Percentiles rank a stretch among this genome's conserved stretches.
phyloP scores from a whole-genome alignment of 352 stramenopile species.

The Globisporangium okanoganense region DNA sequence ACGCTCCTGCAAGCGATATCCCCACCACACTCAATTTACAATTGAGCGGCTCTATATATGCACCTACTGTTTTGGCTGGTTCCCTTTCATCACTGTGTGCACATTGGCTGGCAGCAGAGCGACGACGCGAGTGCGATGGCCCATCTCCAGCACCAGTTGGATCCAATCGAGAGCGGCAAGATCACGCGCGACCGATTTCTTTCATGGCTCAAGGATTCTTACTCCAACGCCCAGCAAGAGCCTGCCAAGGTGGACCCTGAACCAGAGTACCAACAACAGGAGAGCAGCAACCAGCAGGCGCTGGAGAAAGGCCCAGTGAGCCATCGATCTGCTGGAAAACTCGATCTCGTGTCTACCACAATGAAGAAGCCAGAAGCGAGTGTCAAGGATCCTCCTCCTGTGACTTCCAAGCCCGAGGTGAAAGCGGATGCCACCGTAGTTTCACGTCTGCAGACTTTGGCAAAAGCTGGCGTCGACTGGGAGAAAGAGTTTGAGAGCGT shows the following conservation, averaged over 20 bases:
- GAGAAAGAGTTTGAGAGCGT: slow-evolving; percentile 5
- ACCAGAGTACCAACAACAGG: neutral
- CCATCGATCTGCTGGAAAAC: neutral
- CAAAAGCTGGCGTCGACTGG: neutral
- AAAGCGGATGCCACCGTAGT: neutral
- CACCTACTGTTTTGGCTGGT: neutral
- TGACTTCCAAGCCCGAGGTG: neutral
- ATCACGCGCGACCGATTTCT: slow-evolving; percentile 41
- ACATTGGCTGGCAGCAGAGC: slow-evolving; percentile 49
- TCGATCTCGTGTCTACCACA: neutral
- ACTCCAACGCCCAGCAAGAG: slow-evolving; percentile 22
- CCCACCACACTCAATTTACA: slow-evolving; percentile 8
- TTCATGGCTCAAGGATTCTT: slow-evolving; percentile 37
- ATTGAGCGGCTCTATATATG: no score
- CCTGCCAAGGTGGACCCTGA: slow-evolving; percentile 14
- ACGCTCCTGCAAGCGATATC: slow-evolving; percentile 61
- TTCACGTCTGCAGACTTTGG: neutral
- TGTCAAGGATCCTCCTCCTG: no score
- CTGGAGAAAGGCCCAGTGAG: neutral
- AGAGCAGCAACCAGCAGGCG: slow-evolving; percentile 2
- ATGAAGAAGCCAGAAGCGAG: neutral
- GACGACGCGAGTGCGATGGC: slow-evolving; percentile 28
- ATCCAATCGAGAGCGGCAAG: slow-evolving; percentile 32
- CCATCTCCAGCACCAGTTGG: slow-evolving; percentile 52
- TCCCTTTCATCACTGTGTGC: slow-evolving; percentile 14